Conservation (phyloP, 495 filamentous ascomycete genomes). For the Penicillium nucicola region DNA sequence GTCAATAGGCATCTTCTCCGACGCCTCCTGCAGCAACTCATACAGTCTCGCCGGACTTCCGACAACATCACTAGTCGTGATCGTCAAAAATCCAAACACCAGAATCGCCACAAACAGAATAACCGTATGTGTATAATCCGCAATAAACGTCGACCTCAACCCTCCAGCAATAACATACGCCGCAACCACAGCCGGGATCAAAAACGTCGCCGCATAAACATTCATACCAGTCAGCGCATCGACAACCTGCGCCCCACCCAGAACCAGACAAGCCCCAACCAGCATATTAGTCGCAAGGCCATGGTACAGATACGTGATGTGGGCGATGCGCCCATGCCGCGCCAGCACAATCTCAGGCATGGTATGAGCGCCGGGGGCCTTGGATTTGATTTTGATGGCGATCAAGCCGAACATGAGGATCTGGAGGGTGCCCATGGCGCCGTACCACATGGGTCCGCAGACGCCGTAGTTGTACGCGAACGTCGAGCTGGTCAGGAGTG, state of each 20-base stretch:
- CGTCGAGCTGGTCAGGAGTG: conserved; percentile 41
- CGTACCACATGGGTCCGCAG: conserved; percentile 46
- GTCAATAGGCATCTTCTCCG: conserved; percentile 38
- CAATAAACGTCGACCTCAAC: conserved; percentile 39
- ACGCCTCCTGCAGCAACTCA: conserved; percentile 45
- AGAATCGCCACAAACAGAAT: conserved; percentile 46
- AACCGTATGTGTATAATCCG: conserved; percentile 45
- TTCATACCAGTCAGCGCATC: conserved; percentile 43
- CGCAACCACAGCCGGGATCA: conserved; percentile 40
- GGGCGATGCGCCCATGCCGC: conserved; percentile 34
- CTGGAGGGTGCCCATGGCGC: conserved; percentile 39
- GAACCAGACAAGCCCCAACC: conserved; percentile 35
- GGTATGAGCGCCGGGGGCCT: conserved; percentile 36
- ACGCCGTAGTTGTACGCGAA: conserved; percentile 51
- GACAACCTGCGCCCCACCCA: conserved; percentile 43
- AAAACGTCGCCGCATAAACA: conserved; percentile 40
- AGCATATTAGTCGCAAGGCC: conserved; percentile 45
- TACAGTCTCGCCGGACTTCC: conserved; percentile 45
- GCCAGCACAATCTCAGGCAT: conserved; percentile 39
- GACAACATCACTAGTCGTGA: conserved; percentile 40
- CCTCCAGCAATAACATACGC: conserved; percentile 45
- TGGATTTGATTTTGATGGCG: conserved; percentile 40
- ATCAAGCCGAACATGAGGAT: conserved; percentile 42
- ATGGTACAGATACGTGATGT: conserved; percentile 38
- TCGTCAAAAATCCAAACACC: conserved; percentile 47